phyloP scores from a whole-genome alignment of 306 rosid species.

The Hippophae gyantsensis region DNA sequence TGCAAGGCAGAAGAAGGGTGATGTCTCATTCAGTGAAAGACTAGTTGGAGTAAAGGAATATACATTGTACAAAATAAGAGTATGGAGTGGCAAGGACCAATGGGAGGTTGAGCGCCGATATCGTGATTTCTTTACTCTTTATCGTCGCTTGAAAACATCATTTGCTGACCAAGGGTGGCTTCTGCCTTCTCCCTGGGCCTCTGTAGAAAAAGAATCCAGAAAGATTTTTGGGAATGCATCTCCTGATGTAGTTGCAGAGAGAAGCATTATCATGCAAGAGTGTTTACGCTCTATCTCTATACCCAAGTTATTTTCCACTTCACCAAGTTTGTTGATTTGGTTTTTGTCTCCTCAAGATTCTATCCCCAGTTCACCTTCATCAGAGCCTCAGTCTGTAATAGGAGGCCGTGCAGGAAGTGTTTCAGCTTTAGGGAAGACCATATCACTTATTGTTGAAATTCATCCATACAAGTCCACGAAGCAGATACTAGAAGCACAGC shows the following conservation, averaged over 20 bases:
- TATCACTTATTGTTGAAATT: slow-evolving; percentile 85
- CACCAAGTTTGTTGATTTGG: slow-evolving; percentile 58
- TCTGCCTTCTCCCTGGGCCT: slow-evolving; percentile 80
- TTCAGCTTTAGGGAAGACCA: slow-evolving; percentile 69
- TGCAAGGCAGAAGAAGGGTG: slow-evolving; percentile 94
- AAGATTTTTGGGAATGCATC: slow-evolving; percentile 85
- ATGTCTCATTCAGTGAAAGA: slow-evolving; percentile 89
- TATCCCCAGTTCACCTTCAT: slow-evolving; percentile 37
- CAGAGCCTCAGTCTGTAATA: slow-evolving; percentile 29
- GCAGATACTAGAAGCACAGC: slow-evolving; percentile 86
- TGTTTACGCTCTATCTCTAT: slow-evolving; percentile 65
- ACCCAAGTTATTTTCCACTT: slow-evolving; percentile 46
- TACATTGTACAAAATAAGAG: slow-evolving; percentile 75
- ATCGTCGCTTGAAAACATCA: slow-evolving; percentile 56
- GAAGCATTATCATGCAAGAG: slow-evolving; percentile 90
- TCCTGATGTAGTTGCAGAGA: slow-evolving; percentile 79
- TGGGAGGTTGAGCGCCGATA: slow-evolving; percentile 95
- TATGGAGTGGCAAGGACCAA: slow-evolving; percentile 66
- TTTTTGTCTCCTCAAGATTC: slow-evolving; percentile 83
- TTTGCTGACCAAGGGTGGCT: slow-evolving; percentile 60
- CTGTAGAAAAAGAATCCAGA: slow-evolving; percentile 70
- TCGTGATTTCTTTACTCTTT: slow-evolving; percentile 77
- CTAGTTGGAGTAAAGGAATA: slow-evolving; percentile 97
- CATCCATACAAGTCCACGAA: slow-evolving; percentile 59
- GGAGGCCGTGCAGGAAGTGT: slow-evolving; percentile 26